Conservation (phyloP, 2,329 filamentous ascomycete genomes). For the Didymella exigua region DNA sequence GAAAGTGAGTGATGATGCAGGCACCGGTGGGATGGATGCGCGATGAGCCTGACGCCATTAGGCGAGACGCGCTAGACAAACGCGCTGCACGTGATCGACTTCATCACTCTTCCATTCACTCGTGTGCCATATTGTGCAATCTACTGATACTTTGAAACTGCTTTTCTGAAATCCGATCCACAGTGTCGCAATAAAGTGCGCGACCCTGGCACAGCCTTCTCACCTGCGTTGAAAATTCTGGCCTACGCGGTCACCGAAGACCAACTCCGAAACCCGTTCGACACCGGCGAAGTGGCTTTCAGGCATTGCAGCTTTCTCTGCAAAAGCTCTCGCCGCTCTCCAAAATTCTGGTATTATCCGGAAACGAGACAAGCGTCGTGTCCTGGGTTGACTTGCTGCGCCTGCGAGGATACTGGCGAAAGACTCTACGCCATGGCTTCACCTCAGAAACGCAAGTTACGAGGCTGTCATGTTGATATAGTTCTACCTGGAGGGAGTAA, state of each 20-base stretch:
- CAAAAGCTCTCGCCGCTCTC: neutral
- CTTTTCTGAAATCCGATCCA: neutral
- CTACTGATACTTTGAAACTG: neutral
- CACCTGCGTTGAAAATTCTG: neutral
- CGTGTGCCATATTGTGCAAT: neutral
- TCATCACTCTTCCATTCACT: neutral
- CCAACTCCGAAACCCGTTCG: conserved; percentile 8
- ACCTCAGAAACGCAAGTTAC: neutral
- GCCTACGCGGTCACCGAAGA: conserved; percentile 11
- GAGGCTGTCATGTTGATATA: neutral
- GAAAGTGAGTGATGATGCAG: neutral
- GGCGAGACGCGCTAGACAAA: conserved; percentile 10
- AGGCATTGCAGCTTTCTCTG: conserved; percentile 1
- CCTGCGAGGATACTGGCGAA: neutral
- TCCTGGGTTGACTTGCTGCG: neutral
- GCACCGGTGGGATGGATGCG: neutral
- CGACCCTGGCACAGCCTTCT: neutral
- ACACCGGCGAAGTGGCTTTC: conserved; percentile 7
- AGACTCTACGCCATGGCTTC: neutral
- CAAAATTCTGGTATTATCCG: conserved; percentile 9
- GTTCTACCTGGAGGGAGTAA: neutral
- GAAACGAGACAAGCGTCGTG: neutral
- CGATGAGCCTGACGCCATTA: conserved; percentile 4
- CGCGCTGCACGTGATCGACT: neutral
- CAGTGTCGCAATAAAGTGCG: neutral